These are phyloP conservation scores for Suillus clintonianus DNA, from an alignment of 768 basidiomycete genomes.

Conservation along the genomic window DNA sequence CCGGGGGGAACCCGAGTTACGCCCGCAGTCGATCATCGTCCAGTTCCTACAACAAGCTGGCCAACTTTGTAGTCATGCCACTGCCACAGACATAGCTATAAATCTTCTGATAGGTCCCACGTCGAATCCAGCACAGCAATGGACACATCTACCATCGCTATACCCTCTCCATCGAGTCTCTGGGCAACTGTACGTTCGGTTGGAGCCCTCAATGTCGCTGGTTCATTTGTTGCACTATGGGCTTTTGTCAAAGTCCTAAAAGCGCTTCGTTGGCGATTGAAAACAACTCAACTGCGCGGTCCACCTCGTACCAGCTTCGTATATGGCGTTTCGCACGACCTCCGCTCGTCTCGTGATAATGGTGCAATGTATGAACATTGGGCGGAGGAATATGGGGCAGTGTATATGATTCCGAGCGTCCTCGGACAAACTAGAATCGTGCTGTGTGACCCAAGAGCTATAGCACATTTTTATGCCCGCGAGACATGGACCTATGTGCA, in stretches of 20 bases:
- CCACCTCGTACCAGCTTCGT: constrained; percentile 44
- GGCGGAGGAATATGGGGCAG: constrained; percentile 46
- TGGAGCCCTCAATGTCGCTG: not conserved
- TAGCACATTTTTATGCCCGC: constrained; percentile 48
- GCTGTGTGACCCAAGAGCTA: constrained; percentile 47
- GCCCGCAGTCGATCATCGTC: not conserved
- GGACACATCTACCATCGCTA: not conserved
- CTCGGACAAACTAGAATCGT: constrained; percentile 39
- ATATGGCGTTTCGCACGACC: constrained; percentile 38
- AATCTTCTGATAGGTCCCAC: not conserved
- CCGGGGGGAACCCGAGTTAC: too few species aligned
- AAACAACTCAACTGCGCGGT: constrained; percentile 40
- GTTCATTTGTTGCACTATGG: not conserved
- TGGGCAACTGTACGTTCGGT: not conserved
- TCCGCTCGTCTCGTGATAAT: constrained; percentile 31
- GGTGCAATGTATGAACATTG: constrained; percentile 43
- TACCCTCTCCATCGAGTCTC: not conserved
- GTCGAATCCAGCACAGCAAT: not conserved
- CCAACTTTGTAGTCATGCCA: not conserved
- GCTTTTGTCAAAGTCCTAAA: constrained; percentile 8
- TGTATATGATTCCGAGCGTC: constrained; percentile 38
- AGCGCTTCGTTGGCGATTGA: constrained; percentile 7
- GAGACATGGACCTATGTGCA: constrained; percentile 51
- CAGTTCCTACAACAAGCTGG: not conserved
- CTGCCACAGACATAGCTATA: not conserved